Conservation (phyloP, 495 filamentous ascomycete genomes). For the Daldinia loculata region DNA sequence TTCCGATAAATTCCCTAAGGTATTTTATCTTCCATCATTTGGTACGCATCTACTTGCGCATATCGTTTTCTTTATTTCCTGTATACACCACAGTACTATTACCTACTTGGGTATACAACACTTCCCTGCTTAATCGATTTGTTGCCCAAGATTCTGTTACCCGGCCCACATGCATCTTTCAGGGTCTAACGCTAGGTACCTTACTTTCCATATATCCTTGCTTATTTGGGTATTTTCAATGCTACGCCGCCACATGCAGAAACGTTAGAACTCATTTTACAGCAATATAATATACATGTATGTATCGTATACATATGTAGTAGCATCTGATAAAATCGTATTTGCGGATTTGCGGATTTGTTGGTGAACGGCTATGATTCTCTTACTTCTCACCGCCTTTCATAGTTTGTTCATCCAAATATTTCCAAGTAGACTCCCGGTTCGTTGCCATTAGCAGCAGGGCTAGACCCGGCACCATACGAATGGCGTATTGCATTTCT, state of each 20-base stretch:
- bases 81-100: neutral
- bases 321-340: neutral
- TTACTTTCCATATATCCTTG: neutral
- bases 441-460: conserved; percentile 5
- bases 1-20: neutral
- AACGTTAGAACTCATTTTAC: too few relatives aligned
- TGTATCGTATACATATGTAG: neutral
- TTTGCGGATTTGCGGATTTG: neutral
- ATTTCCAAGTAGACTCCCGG: neutral
- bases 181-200: conserved; percentile 12
- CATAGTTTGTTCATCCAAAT: conserved; percentile 1
- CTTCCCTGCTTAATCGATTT: neutral
- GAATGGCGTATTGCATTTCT: neutral
- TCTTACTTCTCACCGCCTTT: conserved; percentile 27
- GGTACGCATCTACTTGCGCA: neutral
- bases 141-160: conserved; percentile 6
- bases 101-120: neutral
- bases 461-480: conserved; percentile 18
- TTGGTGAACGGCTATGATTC: neutral
- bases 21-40: neutral
- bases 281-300: neutral
- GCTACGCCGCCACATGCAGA: conserved; percentile 31
- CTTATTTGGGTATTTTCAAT: conserved; percentile 1
- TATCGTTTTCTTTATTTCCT: neutral
- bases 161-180: conserved; percentile 8